These are phyloP conservation scores for Russula virescens DNA, from an alignment of 768 basidiomycete genomes.

Conservation along the genomic window DNA sequence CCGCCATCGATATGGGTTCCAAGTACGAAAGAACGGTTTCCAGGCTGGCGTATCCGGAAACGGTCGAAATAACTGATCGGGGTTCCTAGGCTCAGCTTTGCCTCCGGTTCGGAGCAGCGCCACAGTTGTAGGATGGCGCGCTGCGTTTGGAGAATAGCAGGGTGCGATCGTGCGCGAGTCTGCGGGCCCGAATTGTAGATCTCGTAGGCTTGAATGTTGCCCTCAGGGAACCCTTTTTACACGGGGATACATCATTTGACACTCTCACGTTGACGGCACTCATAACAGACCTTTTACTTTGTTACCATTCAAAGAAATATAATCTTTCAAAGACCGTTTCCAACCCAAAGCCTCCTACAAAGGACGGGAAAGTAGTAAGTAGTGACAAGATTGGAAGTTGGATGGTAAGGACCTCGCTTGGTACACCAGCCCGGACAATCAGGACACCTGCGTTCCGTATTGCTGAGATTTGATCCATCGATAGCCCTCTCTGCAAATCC, in stretches of 20 bases:
- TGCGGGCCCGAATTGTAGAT: conserved; percentile 65
- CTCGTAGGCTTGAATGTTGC: conserved; percentile 68
- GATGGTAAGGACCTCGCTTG: conserved; percentile 37
- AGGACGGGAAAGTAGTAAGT: background rate
- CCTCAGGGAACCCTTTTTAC: conserved; percentile 52
- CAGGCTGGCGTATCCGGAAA: conserved; percentile 65
- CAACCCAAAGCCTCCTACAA: conserved; percentile 52
- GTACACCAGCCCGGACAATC: conserved; percentile 52
- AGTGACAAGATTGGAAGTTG: background rate
- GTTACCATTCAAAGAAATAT: conserved; percentile 43
- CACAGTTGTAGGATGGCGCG: conserved; percentile 52
- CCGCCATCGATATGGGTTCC: conserved; percentile 63
- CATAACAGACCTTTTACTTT: conserved; percentile 42
- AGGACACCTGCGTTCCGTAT: conserved; percentile 52
- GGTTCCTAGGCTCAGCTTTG: conserved; percentile 43
- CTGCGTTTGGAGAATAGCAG: conserved; percentile 52
- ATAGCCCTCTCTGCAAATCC: conserved; percentile 43
- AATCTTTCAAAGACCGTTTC: conserved; percentile 51
- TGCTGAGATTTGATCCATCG: conserved; percentile 37
- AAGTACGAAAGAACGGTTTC: conserved; percentile 60
- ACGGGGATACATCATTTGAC: background rate
- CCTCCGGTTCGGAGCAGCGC: conserved; percentile 42
- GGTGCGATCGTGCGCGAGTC: conserved; percentile 62
- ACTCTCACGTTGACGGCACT: background rate
- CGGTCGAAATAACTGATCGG: conserved; percentile 78